A percentile compares a stretch with the other conserved stretches of the same genome.
Evolutionary conservation across 176 grass and related monocot genomes (phyloP).

Genomic region (Sorghum bicolor): DNA sequence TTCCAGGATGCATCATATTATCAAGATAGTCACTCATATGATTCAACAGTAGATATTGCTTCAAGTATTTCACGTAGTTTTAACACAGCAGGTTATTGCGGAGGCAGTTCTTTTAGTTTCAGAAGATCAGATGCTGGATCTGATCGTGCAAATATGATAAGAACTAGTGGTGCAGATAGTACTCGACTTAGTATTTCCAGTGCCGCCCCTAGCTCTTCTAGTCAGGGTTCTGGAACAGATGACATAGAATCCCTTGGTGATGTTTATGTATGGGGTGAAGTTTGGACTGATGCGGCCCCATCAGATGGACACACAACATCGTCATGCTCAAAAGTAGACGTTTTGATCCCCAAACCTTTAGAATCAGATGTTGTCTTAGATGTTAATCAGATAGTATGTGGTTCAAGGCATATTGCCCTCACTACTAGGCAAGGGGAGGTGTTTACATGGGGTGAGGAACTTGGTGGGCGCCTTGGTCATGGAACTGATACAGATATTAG

Average conservation of each 20-base stretch:
- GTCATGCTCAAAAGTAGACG: conserved; percentile 55
- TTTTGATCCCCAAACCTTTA: conserved; percentile 75
- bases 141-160: conserved; percentile 83
- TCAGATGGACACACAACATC: conserved; percentile 47
- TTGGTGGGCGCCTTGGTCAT: conserved; percentile 66
- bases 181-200: conserved; percentile 86
- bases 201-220: conserved; percentile 68
- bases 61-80: conserved; percentile 52
- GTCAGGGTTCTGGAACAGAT: conserved; percentile 73
- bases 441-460: conserved; percentile 94
- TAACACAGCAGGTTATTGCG: conserved; percentile 29
- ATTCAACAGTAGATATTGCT: conserved; percentile 52
- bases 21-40: conserved; percentile 42
- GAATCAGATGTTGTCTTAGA: conserved; percentile 97
- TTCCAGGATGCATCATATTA: conserved; percentile 64
- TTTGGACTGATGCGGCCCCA: conserved; percentile 64
- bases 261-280: conserved; percentile 94
- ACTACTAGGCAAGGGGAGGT: conserved; percentile 89
- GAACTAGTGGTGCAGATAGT: conserved; percentile 64
- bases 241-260: conserved; percentile 96
- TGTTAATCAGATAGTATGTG: conserved; percentile 79
- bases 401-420: conserved; percentile 76
- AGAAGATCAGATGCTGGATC: conserved; percentile 70
- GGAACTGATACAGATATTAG: conserved; percentile 64
- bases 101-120: conserved; percentile 46